Conservation (phyloP, 805 yeast species). For the Yarrowia porcina region DNA sequence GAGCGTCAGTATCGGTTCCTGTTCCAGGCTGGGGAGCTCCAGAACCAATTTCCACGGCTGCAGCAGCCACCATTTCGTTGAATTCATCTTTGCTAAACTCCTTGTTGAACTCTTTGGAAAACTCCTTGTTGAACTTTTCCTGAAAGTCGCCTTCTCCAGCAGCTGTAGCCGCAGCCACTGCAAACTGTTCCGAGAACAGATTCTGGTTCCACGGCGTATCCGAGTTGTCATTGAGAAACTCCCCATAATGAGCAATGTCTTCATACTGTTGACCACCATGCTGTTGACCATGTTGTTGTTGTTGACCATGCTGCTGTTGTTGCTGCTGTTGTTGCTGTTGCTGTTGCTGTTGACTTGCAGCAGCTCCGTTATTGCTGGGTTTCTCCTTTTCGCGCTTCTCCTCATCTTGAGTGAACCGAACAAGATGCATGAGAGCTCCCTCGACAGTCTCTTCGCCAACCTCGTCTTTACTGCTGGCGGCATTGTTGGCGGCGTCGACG, state of each 20-base stretch:
- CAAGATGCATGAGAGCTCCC: conserved; percentile 26
- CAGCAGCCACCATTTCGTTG: conserved; percentile 24
- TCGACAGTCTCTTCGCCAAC: conserved; percentile 31
- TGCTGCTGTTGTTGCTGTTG: conserved; percentile 10
- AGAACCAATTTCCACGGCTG: conserved; percentile 16
- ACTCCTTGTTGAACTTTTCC: conserved; percentile 10
- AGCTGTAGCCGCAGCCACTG: conserved; percentile 24
- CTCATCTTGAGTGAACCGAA: conserved; percentile 24
- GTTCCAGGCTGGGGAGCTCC: neutral
- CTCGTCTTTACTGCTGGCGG: conserved; percentile 29
- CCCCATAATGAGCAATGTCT: conserved; percentile 34
- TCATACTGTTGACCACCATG: neutral
- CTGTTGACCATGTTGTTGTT: too few relatives aligned
- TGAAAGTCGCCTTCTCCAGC: conserved; percentile 22
- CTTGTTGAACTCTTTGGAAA: neutral
- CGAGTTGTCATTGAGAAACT: conserved; percentile 46
- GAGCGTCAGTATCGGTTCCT: neutral
- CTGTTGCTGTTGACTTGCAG: neutral
- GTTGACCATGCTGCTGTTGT: conserved; percentile 2
- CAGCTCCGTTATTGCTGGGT: neutral
- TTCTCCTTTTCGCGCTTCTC: conserved; percentile 25
- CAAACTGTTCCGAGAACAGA: conserved; percentile 22
- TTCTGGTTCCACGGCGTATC: conserved; percentile 24
- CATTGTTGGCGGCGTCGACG: neutral
- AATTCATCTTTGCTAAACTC: conserved; percentile 1